These are phyloP conservation scores for Solanum appendiculatum DNA, from an alignment of 257 asterid genomes.

Conservation along the genomic window DNA sequence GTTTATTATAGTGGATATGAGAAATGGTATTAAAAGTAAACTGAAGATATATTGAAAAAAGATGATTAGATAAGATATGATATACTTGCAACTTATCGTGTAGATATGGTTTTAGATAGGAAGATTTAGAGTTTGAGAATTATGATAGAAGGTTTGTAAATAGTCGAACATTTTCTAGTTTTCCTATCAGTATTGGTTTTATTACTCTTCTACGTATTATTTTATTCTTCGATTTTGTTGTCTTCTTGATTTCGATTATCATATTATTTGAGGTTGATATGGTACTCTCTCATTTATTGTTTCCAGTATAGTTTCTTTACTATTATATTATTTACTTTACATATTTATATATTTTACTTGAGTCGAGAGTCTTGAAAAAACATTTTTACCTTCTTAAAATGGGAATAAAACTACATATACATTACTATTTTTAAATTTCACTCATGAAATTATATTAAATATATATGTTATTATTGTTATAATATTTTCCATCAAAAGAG, in stretches of 20 bases:
- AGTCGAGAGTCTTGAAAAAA: not conserved
- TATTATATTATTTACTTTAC: not conserved
- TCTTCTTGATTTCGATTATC: not conserved
- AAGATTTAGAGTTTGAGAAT: too few species aligned
- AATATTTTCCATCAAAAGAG: too few species aligned
- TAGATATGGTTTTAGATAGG: fast-evolving
- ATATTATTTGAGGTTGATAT: not conserved
- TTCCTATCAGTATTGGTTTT: too few species aligned
- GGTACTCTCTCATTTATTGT: not conserved
- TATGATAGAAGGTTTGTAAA: not conserved
- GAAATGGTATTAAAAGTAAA: too few species aligned
- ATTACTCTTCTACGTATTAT: too few species aligned
- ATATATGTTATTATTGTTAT: not conserved
- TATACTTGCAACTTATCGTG: not conserved
- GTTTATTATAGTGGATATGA: too few species aligned
- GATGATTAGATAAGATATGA: not conserved
- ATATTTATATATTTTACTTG: not conserved
- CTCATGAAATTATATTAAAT: not conserved
- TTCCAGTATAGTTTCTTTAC: not conserved
- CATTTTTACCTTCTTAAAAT: not conserved
- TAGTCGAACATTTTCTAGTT: too few species aligned
- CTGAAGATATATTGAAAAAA: too few species aligned
- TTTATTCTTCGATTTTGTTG: not conserved
- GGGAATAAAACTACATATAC: not conserved
- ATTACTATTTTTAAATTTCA: not conserved